Percentiles rank a stretch among this genome's conserved stretches.
Conservation (phyloP, 1,139 yeast species). For the Diutina pseudorugosa region DNA sequence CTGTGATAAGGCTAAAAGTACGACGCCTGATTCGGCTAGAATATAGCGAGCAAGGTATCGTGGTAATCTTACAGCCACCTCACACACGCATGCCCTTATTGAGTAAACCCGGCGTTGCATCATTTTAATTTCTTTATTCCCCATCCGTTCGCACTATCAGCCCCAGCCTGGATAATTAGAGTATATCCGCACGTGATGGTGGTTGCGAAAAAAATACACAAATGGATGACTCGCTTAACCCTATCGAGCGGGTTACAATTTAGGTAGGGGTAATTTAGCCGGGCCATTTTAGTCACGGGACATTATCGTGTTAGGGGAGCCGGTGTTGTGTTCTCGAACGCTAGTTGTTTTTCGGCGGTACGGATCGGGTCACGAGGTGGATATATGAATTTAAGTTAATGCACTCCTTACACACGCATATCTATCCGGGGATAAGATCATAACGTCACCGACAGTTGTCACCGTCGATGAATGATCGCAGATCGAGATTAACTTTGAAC, state of each 20-base stretch:
- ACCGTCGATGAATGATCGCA: not conserved
- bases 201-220: not conserved
- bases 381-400: too few relatives aligned
- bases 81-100: not conserved
- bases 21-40: not conserved
- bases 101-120: not conserved
- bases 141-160: not conserved
- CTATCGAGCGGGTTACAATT: too few relatives aligned
- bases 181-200: not conserved
- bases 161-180: not conserved
- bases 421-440: not conserved
- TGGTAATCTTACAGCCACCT: not conserved
- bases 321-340: too few relatives aligned
- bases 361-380: not conserved
- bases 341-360: too few relatives aligned
- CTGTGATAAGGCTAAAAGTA: not conserved
- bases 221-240: not conserved
- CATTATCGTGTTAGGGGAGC: too few relatives aligned
- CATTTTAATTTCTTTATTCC: not conserved
- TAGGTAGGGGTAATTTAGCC: not conserved
- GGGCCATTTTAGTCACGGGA: too few relatives aligned
- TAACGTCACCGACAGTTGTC: not conserved
- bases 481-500: too few relatives aligned
- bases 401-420: not conserved
- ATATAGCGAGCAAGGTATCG: not conserved